These are phyloP conservation scores for Leucaena leucocephala DNA, from an alignment of 306 rosid species.

Conservation along the genomic window DNA sequence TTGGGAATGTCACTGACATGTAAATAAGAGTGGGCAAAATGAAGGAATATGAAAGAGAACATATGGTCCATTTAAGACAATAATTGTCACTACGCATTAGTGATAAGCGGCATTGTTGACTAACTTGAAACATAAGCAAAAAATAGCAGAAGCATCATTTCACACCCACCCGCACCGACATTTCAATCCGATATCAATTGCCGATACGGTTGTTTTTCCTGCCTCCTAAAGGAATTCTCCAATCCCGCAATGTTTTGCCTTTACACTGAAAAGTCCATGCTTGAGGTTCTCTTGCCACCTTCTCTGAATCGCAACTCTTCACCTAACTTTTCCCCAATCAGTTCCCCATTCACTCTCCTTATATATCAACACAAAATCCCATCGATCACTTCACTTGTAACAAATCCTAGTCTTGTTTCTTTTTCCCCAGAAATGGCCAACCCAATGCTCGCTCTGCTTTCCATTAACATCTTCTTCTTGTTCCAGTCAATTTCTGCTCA, in stretches of 20 bases:
- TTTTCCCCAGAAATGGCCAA: constrained; percentile 1
- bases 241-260: constrained; percentile 4
- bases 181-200: background rate
- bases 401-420: background rate
- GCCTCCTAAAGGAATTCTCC: constrained; percentile 40
- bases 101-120: background rate
- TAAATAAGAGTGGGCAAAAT: background rate
- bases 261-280: constrained; percentile 12
- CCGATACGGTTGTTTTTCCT: constrained; percentile 34
- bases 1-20: no score
- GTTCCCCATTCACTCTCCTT: constrained; percentile 8
- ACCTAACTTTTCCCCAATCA: constrained; percentile 37
- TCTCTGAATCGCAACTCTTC: constrained; percentile 33
- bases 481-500: constrained; percentile 33
- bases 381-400: constrained; percentile 12
- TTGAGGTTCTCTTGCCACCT: constrained; percentile 46
- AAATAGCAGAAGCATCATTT: constrained; percentile 7
- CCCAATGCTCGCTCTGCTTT: constrained; percentile 14
- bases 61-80: constrained; percentile 8
- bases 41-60: background rate
- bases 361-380: background rate
- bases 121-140: constrained; percentile 37
- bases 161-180: constrained; percentile 24
- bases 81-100: background rate
- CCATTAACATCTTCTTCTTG: constrained; percentile 14